phyloP scores from a whole-genome alignment of 805 yeast genomes.

The Saturnispora kantuleensis region DNA sequence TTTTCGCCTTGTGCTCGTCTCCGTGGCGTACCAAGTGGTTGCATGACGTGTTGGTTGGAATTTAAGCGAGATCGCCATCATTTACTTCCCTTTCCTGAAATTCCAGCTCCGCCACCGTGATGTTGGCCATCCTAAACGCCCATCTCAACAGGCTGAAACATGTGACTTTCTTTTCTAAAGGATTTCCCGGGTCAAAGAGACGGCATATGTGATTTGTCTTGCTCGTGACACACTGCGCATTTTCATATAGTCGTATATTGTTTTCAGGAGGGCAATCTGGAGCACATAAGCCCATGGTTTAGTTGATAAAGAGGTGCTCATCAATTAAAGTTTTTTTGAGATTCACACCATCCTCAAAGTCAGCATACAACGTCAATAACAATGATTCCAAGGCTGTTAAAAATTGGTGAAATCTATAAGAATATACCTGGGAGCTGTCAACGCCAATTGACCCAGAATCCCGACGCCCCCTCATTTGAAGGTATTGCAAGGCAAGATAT shows the following conservation, averaged over 20 bases:
- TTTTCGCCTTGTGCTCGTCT: not conserved
- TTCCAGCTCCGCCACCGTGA: not conserved
- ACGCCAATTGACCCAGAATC: not conserved
- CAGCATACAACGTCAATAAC: not conserved
- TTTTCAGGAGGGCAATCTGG: not conserved
- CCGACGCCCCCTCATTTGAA: not conserved
- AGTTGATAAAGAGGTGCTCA: not conserved
- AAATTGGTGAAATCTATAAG: conserved; percentile 2
- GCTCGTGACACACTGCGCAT: not conserved
- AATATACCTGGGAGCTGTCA: not conserved
- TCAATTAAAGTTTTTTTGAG: not conserved
- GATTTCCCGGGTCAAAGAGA: not conserved
- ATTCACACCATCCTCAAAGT: not conserved
- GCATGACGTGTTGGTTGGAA: no score
- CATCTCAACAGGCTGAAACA: not conserved
- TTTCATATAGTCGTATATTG: no score
- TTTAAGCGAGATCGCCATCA: no score
- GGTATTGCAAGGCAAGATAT: no score
- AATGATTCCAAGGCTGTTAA: not conserved
- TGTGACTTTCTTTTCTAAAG: not conserved
- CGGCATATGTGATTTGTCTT: not conserved
- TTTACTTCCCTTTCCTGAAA: not conserved
- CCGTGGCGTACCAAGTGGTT: no score
- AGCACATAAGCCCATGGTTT: not conserved
- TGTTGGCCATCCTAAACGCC: not conserved